These are phyloP conservation scores for Yamadazyma atmosphaerica DNA, from an alignment of 1,139 yeast genomes.

Conservation along the genomic window DNA sequence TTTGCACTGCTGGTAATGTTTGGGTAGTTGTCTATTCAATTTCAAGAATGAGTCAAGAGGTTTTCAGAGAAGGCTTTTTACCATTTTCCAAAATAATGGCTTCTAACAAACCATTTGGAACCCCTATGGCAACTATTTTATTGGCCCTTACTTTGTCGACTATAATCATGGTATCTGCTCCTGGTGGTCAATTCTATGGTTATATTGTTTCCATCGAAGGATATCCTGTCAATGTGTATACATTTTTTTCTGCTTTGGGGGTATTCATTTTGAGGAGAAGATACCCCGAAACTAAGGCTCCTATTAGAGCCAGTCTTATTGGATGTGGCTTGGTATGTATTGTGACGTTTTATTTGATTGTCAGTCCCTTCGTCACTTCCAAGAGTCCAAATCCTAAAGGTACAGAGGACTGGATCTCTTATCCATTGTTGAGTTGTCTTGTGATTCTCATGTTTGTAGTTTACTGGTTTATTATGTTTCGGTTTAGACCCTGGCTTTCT, in stretches of 20 bases:
- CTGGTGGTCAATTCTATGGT: conserved; percentile 78
- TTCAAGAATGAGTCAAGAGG: conserved; percentile 64
- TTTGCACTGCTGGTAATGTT: conserved; percentile 63
- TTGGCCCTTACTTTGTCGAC: conserved; percentile 39
- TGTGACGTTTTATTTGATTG: conserved; percentile 39
- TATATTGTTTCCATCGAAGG: conserved; percentile 74
- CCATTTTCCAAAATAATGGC: conserved; percentile 56
- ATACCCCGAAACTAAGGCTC: conserved; percentile 47
- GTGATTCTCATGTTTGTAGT: conserved; percentile 34
- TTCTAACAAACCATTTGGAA: conserved; percentile 55
- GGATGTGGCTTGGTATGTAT: conserved; percentile 46
- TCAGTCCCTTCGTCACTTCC: conserved; percentile 48
- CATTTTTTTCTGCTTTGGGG: conserved; percentile 52
- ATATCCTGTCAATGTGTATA: conserved; percentile 59
- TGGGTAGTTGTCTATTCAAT: conserved; percentile 61
- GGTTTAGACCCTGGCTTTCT: conserved; percentile 42
- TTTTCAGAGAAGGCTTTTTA: conserved; percentile 60
- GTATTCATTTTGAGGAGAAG: conserved; percentile 48
- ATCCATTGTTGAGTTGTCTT: conserved; percentile 42
- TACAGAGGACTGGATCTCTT: conserved; percentile 52
- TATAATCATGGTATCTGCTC: conserved; percentile 58
- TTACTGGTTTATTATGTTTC: conserved; percentile 53
- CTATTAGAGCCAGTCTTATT: conserved; percentile 46
- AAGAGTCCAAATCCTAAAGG: conserved; percentile 43
- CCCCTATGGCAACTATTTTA: conserved; percentile 52